Conservation (phyloP, 306 rosid genomes). For the Gillenia trifoliata region DNA sequence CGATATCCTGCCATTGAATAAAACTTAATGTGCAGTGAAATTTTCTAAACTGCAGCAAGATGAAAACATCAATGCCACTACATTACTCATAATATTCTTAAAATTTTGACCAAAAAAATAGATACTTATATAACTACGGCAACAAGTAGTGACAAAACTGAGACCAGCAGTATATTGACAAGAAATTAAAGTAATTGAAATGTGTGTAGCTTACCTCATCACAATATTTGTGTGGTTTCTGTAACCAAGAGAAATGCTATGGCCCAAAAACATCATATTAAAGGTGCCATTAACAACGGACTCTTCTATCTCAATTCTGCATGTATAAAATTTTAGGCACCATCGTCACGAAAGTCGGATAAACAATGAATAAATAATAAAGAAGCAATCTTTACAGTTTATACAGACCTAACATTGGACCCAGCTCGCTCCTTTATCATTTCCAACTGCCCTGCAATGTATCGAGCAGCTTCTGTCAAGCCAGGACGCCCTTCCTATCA, state of each 20-base stretch:
- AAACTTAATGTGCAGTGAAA: constrained; percentile 8
- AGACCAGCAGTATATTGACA: background rate
- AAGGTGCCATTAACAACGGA: constrained; percentile 79
- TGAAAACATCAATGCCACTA: constrained; percentile 12
- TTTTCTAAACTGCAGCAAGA: constrained; percentile 4
- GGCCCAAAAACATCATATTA: constrained; percentile 78
- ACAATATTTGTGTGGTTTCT: constrained; percentile 75
- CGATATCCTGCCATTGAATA: constrained; percentile 56
- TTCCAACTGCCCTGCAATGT: constrained; percentile 68
- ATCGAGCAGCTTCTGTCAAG: constrained; percentile 67
- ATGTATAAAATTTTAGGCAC: constrained; percentile 1
- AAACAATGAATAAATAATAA: background rate
- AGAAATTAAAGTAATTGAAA: background rate
- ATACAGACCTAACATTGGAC: constrained; percentile 52
- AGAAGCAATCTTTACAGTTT: too few relatives aligned
- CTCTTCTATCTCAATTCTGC: constrained; percentile 95
- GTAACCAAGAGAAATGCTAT: constrained; percentile 74
- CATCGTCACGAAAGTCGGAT: constrained; percentile 9
- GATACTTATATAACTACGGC: background rate
- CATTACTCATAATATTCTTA: background rate
- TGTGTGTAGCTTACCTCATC: constrained; percentile 53
- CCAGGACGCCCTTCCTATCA: constrained; percentile 95
- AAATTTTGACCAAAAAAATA: background rate
- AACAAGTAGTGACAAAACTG: background rate
- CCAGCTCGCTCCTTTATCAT: constrained; percentile 60